These are phyloP conservation scores for Fusarium graminum DNA, from an alignment of 2,329 filamentous ascomycete species.

Conservation along the genomic window DNA sequence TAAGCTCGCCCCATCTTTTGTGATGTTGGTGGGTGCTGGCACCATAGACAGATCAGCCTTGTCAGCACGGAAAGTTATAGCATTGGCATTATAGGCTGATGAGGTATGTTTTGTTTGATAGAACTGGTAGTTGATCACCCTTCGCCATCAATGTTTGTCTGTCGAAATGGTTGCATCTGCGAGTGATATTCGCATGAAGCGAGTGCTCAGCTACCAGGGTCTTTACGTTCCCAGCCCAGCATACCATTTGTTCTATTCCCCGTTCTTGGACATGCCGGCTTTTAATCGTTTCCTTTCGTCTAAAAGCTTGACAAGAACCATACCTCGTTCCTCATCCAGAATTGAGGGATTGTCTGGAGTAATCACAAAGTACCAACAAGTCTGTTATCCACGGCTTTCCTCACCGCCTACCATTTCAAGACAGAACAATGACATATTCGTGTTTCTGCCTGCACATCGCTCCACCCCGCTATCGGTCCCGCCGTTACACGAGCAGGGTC, in stretches of 20 bases:
- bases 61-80: neutral
- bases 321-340: neutral
- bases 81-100: neutral
- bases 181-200: neutral
- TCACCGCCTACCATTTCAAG: slow-evolving; percentile 28
- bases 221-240: neutral
- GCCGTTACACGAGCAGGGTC: slow-evolving; percentile 33
- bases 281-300: too few species aligned
- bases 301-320: neutral
- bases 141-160: neutral
- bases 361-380: neutral
- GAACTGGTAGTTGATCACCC: too few species aligned
- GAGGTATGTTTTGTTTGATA: too few species aligned
- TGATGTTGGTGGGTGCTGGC: neutral
- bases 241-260: neutral
- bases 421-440: slow-evolving; percentile 1
- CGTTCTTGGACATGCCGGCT: too few species aligned
- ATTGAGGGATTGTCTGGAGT: neutral
- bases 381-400: neutral
- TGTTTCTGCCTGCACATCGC: slow-evolving; percentile 39
- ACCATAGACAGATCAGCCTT: neutral
- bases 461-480: slow-evolving; percentile 41
- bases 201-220: neutral
- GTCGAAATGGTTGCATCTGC: neutral
- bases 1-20: slow-evolving; percentile 17